Evolutionary conservation across 208 protist species (phyloP), one percentile per base, ranked within the genome.

Genomic region (Trypanosomatidae sp.): DNA sequence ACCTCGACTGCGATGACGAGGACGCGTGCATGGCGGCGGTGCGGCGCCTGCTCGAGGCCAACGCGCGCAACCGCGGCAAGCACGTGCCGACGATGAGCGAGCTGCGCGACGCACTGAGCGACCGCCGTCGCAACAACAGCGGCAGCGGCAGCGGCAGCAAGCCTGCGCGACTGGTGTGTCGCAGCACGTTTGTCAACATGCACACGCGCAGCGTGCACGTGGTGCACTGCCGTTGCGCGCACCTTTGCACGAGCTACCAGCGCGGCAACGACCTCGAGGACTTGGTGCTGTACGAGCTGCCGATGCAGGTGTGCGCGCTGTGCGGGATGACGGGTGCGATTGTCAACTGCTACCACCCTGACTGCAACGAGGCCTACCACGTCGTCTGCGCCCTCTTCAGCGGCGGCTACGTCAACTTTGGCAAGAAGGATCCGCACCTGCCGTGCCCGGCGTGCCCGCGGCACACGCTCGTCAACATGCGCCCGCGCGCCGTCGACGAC

Each of bases 381-480:
- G 51, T 66, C 1, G 60, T 91, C 27, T 87, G 81, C 28, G 81
- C 81, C 23, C 53, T 85, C 18, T 91, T 79, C 61, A 76, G 65
- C 20, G 41, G 61, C 35, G 82, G 77, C 26, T 91, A 91, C 48
- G 82, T 91, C 0, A 91, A 91, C 43, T 86, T 91, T 57, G 82
- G 82, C 11, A 79, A 88, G 47, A 71, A 76, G 23, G 82, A 91
- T 49, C 82, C 82, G 1, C 78, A 68, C 37, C 27, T 85, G 56
- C 82, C 82, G 7, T 87, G 74, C 23, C 62, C 82, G 2, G 82
- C 82, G 8, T 91, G 82, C 33, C 82, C 82, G 25, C 58, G 66
- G 2, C 82, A 91, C 56, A 91, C 82, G 4, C 74, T 80, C 38
- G 82, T 91, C 26, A 41, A 59, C 25, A 19, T 74, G 19, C 22